Evolutionary conservation across 2,329 filamentous ascomycete genomes (phyloP), one percentile per base, ranked within the genome.

Genomic region (Didymella pomorum): DNA sequence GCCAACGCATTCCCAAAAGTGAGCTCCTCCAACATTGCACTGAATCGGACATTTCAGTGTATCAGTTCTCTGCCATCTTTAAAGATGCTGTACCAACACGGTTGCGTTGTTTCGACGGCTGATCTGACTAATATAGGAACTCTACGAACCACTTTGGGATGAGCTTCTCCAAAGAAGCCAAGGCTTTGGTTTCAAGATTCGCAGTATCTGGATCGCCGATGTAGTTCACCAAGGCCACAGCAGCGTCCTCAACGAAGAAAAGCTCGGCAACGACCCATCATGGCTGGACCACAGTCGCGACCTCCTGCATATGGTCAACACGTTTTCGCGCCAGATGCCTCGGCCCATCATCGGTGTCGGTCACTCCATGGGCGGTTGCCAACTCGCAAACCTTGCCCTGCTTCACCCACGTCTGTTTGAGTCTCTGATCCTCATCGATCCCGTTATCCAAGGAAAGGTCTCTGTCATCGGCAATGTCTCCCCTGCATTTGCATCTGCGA

Each of bases 1-100:
- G 94, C 92, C 48, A 97, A 97, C 79, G 94, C 89, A 11, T 97
- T 97, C 66, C 90, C 92, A 11, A 98, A 97, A 84, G 91, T 91
- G 75, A 20, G 56, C 28, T 8, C 21, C 7, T 14, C 11, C 9
- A 23, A 14, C 4, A 23, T 23, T 14, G 10, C 12, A 14, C 11
- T 14, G 14, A 7, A 9, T 7, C 7, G 20, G 2, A 41, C 11
- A 41, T 41, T 14, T 4, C 10, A 23, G 37, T 5, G 37, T n/a
- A 26, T 14, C 20, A 7, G 10, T 16, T 20, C 12, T 5, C 23
- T 43, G 21, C 9, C 5, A 9, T 43, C 6, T 14, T 43, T 10
- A 11, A 25, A 2, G 18, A 25, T 26, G 12, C 16, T 8, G 14
- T 6, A n/a, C 23, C 7, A 9, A 6, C 23, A n/a, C 23, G 2